Evolutionary conservation across 2,329 filamentous ascomycete genomes (phyloP).

Genomic region (Colletotrichum tabaci): DNA sequence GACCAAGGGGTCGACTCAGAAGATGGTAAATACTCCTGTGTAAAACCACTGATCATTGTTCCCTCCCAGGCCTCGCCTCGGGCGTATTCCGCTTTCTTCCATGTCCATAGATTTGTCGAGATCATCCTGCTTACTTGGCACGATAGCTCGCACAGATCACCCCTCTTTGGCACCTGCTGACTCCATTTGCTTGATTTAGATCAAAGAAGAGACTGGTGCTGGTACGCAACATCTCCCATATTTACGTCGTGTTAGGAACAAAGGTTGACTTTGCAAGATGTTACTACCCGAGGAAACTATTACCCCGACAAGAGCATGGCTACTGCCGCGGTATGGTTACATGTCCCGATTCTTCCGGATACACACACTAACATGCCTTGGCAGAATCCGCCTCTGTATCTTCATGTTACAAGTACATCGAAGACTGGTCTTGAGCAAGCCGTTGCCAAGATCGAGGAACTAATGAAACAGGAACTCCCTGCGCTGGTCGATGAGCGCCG

Average conservation of each 20-base stretch:
- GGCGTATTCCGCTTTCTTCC: conserved; percentile 37
- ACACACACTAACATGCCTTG: conserved; percentile 19
- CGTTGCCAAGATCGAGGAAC: conserved; percentile 88
- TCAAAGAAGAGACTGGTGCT: conserved; percentile 99
- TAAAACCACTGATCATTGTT: conserved; percentile 53
- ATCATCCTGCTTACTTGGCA: conserved; percentile 79
- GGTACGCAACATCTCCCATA: conserved; percentile 83
- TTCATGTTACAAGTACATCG: conserved; percentile 93
- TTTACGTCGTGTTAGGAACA: conserved; percentile 64
- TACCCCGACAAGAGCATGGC: conserved; percentile 99
- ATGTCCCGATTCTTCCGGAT: not conserved
- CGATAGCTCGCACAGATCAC: conserved; percentile 73
- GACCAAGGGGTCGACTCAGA: conserved; percentile 97
- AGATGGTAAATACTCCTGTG: conserved; percentile 93
- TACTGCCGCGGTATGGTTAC: conserved; percentile 82
- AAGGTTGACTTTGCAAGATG: conserved; percentile 83
- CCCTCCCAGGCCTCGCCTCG: conserved; percentile 38
- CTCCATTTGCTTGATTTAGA: conserved; percentile 92
- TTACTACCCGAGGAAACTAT: conserved; percentile 97
- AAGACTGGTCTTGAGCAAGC: conserved; percentile 94
- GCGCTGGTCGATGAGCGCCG: conserved; percentile 95
- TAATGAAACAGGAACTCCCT: conserved; percentile 96
- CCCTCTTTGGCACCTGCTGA: conserved; percentile 94
- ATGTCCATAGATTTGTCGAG: conserved; percentile 62
- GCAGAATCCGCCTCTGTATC: conserved; percentile 92